phyloP scores from a whole-genome alignment of 2,329 filamentous ascomycete species.

The Neoascochyta sp. region DNA sequence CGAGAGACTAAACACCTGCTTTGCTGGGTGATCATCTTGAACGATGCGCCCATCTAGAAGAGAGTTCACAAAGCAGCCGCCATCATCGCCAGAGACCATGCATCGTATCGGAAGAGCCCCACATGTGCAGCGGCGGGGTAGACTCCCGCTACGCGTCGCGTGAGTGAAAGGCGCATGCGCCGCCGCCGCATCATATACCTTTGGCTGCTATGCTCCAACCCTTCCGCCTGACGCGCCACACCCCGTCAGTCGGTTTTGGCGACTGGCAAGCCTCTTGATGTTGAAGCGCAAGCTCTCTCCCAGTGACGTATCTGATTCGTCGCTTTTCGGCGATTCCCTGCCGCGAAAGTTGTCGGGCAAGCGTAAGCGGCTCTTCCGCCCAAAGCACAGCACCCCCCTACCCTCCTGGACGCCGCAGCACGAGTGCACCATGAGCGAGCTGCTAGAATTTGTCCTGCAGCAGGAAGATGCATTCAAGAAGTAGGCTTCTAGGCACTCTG shows the following conservation, averaged over 20 bases:
- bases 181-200: slow-evolving; percentile 3
- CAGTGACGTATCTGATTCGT: slow-evolving; percentile 14
- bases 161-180: slow-evolving; percentile 5
- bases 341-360: slow-evolving; percentile 14
- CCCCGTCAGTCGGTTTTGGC: slow-evolving; percentile 3
- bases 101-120: slow-evolving; percentile 6
- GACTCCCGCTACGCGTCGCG: slow-evolving; percentile 10
- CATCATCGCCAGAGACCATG: too few relatives aligned
- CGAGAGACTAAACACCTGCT: too few relatives aligned
- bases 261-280: slow-evolving; percentile 11
- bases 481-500: slow-evolving; percentile 19
- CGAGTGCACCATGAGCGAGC: slow-evolving; percentile 56
- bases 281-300: slow-evolving; percentile 23
- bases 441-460: slow-evolving; percentile 58
- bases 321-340: slow-evolving; percentile 19
- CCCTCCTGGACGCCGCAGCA: slow-evolving; percentile 13
- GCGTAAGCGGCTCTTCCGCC: slow-evolving; percentile 22
- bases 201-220: slow-evolving; percentile 2
- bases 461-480: slow-evolving; percentile 50
- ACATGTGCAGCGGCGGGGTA: slow-evolving; percentile 9
- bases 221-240: slow-evolving; percentile 4
- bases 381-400: slow-evolving; percentile 14
- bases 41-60: too few relatives aligned
- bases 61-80: too few relatives aligned
- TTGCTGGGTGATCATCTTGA: too few relatives aligned